These are phyloP conservation scores for Macaranga tanarius DNA, from an alignment of 441 rosid genomes.

Conservation along the genomic window DNA sequence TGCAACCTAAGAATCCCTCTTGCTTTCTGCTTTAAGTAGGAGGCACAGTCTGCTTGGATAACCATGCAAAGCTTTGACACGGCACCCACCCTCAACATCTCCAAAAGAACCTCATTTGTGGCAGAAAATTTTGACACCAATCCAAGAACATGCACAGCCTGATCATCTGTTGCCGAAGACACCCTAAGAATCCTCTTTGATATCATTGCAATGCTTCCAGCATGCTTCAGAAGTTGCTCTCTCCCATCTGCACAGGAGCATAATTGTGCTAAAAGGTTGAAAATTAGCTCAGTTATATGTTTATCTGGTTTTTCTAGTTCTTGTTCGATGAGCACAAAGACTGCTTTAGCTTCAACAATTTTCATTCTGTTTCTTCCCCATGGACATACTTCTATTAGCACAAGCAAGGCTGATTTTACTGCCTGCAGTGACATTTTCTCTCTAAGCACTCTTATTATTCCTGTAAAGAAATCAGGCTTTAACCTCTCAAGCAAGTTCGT, in stretches of 20 bases:
- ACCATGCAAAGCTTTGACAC: constrained; percentile 66
- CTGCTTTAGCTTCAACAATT: constrained; percentile 40
- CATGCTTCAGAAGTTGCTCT: constrained; percentile 38
- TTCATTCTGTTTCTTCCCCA: constrained; percentile 44
- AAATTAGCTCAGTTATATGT: constrained; percentile 42
- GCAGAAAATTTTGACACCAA: constrained; percentile 38
- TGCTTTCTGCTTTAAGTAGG: constrained; percentile 42
- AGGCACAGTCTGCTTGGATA: constrained; percentile 46
- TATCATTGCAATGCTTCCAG: constrained; percentile 49
- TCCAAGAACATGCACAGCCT: constrained; percentile 38
- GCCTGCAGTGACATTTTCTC: constrained; percentile 35
- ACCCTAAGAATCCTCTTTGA: constrained; percentile 52
- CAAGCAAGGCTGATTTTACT: constrained; percentile 38
- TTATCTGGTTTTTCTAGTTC: constrained; percentile 48
- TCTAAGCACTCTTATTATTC: constrained; percentile 24
- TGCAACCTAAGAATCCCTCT: constrained; percentile 47
- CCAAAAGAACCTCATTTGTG: constrained; percentile 30
- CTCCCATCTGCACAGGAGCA: constrained; percentile 54
- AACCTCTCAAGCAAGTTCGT: constrained; percentile 29
- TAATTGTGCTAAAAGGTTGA: constrained; percentile 41
- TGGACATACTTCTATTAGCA: constrained; percentile 36
- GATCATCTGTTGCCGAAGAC: constrained; percentile 44
- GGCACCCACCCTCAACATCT: constrained; percentile 60
- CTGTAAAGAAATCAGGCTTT: constrained; percentile 33
- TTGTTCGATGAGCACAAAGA: constrained; percentile 43